Conservation (phyloP, 2,329 filamentous ascomycete species). For the Beauveria sp. region DNA sequence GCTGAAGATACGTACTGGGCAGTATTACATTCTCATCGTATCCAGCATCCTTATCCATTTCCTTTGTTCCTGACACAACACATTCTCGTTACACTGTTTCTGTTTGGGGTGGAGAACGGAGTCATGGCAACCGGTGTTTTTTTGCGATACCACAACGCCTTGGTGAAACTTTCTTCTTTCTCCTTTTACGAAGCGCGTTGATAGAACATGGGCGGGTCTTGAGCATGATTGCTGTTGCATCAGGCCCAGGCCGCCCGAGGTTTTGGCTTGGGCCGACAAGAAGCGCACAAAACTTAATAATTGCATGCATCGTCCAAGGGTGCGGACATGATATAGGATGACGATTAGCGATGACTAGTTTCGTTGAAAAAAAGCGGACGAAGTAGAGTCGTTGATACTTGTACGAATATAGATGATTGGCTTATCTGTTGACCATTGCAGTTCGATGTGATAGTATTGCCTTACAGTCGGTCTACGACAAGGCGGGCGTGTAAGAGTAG, state of each 20-base stretch:
- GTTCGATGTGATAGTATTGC: not conserved
- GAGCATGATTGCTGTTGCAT: not conserved
- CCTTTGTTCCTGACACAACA: conserved; percentile 17
- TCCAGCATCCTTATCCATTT: conserved; percentile 11
- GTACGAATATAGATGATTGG: conserved; percentile 13
- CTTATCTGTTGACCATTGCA: not conserved
- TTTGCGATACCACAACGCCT: conserved; percentile 8
- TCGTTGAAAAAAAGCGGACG: not conserved
- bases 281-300: conserved; percentile 9
- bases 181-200: not conserved
- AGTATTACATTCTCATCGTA: conserved; percentile 5
- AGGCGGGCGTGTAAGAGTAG: too few species aligned
- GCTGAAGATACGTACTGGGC: conserved; percentile 9
- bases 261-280: not conserved
- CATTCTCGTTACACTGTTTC: conserved; percentile 4
- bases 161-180: not conserved
- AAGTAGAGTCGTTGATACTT: conserved; percentile 10
- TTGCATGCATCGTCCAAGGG: conserved; percentile 9
- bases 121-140: conserved; percentile 10
- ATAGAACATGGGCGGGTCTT: not conserved
- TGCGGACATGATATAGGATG: conserved; percentile 4
- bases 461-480: not conserved
- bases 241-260: not conserved
- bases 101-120: conserved; percentile 10
- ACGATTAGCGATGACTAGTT: conserved; percentile 10